Conservation (phyloP, 768 basidiomycete genomes). For the Podaxis rugospora region DNA sequence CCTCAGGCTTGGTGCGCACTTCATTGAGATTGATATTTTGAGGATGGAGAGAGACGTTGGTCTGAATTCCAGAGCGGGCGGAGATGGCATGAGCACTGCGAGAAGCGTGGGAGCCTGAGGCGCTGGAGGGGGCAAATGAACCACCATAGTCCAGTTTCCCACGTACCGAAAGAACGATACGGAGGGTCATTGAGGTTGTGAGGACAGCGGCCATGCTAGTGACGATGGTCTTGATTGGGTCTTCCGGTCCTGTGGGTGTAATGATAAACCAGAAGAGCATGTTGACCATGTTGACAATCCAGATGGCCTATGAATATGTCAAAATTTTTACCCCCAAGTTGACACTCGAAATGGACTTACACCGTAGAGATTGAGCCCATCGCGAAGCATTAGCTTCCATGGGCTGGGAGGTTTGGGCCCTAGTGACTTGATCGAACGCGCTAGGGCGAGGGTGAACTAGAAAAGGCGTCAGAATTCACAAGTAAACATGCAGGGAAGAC, state of each 20-base stretch:
- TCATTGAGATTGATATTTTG: conserved; percentile 47
- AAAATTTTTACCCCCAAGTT: background rate
- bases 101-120: conserved; percentile 31
- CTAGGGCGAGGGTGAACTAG: conserved; percentile 57
- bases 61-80: conserved; percentile 34
- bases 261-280: conserved; percentile 86
- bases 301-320: conserved; percentile 47
- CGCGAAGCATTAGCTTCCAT: conserved; percentile 90
- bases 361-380: conserved; percentile 82
- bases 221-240: conserved; percentile 79
- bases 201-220: conserved; percentile 81
- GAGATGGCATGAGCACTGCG: conserved; percentile 49
- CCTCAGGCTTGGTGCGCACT: conserved; percentile 43
- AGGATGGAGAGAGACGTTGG: conserved; percentile 32
- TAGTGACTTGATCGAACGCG: conserved; percentile 56
- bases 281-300: conserved; percentile 78
- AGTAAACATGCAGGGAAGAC: conserved; percentile 18
- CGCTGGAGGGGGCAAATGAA: conserved; percentile 54
- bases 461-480: background rate
- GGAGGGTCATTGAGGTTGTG: conserved; percentile 84
- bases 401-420: conserved; percentile 50
- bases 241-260: conserved; percentile 51
- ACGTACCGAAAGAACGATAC: conserved; percentile 79
- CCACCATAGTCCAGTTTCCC: conserved; percentile 73
- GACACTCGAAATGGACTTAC: conserved; percentile 30